Evolutionary conservation across 768 basidiomycete genomes (phyloP).

Genomic region (Lactifluus pinguis): DNA sequence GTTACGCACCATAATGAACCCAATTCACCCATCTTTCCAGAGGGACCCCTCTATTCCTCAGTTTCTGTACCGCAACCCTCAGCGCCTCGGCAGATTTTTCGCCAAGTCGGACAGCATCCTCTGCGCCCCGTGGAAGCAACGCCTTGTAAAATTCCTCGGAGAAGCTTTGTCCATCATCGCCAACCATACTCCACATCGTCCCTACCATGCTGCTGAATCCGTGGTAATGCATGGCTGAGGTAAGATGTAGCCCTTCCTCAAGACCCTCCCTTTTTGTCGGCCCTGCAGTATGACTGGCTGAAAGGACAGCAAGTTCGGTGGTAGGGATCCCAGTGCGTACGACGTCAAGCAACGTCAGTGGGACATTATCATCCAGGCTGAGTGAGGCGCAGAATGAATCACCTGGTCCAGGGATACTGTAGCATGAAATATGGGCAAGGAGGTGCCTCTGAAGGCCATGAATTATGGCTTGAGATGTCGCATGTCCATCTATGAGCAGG

Average conservation of each 20-base stretch:
- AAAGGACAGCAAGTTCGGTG: conserved; percentile 9
- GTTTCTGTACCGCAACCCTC: neutral
- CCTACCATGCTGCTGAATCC: conserved; percentile 17
- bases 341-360: neutral
- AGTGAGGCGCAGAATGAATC: neutral
- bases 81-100: conserved; percentile 1
- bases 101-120: neutral
- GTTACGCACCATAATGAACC: conserved; percentile 12
- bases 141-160: conserved; percentile 1
- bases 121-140: neutral
- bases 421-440: conserved; percentile 6
- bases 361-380: neutral
- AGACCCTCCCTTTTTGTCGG: neutral
- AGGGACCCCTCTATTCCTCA: neutral
- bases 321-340: neutral
- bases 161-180: conserved; percentile 4
- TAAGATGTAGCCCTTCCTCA: conserved; percentile 4
- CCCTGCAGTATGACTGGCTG: neutral
- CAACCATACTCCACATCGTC: conserved; percentile 14
- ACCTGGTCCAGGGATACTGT: neutral
- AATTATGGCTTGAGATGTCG: neutral
- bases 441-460: neutral
- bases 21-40: conserved; percentile 7
- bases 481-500: neutral
- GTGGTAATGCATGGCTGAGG: conserved; percentile 15